Percentiles rank a stretch among this genome's conserved stretches.
Conservation (phyloP, 192 early-diverging fungal genomes). For the Funneliformis mosseae region DNA sequence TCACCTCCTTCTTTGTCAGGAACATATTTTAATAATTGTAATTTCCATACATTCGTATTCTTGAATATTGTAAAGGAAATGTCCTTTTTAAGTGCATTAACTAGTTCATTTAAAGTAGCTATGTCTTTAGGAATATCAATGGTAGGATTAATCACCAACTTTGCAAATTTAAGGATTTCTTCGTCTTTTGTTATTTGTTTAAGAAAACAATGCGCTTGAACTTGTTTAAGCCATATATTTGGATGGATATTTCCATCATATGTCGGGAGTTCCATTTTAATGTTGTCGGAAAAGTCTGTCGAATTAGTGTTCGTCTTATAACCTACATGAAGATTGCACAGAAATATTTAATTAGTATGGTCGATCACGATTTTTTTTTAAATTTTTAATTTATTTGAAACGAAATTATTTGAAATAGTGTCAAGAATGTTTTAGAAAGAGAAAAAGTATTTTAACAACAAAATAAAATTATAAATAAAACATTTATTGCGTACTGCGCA, state of each 20-base stretch:
- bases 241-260: background rate
- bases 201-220: background rate
- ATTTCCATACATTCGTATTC: background rate
- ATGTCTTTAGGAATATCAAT: background rate
- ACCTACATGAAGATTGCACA: too few relatives aligned
- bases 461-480: too few relatives aligned
- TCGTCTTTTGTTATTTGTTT: background rate
- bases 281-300: too few relatives aligned
- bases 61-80: background rate
- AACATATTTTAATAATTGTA: background rate
- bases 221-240: background rate
- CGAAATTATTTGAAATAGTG: too few relatives aligned
- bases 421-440: too few relatives aligned
- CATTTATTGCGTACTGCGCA: too few relatives aligned
- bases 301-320: too few relatives aligned
- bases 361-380: too few relatives aligned
- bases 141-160: background rate
- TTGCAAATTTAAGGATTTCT: background rate
- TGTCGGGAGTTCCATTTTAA: background rate
- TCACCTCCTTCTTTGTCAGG: background rate
- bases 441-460: too few relatives aligned
- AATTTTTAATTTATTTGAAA: too few relatives aligned
- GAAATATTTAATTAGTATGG: too few relatives aligned
- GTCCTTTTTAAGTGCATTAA: background rate
- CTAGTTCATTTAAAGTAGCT: background rate